Percentiles rank a stretch among this genome's conserved stretches.
phyloP scores from a whole-genome alignment of 2,329 filamentous ascomycete species.

The Grosmannia penicillata region DNA sequence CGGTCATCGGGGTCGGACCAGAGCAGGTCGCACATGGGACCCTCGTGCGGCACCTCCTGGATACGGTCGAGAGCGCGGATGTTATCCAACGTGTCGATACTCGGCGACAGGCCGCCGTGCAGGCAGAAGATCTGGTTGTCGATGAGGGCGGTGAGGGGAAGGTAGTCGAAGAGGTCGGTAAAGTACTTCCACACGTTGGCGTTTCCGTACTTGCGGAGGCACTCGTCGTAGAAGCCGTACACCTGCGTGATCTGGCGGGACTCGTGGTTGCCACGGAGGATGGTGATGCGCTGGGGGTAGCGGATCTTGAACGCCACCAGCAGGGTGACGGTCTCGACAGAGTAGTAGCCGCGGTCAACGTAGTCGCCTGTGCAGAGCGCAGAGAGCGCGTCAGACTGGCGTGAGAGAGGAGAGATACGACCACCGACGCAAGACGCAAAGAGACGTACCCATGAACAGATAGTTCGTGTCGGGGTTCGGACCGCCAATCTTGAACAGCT shows the following conservation, averaged over 20 bases:
- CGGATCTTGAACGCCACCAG: slow-evolving; percentile 95
- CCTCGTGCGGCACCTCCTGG: slow-evolving; percentile 96
- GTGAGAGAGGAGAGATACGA: no score
- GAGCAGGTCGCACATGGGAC: slow-evolving; percentile 92
- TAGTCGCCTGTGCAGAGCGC: slow-evolving; percentile 62
- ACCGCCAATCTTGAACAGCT: slow-evolving; percentile 97
- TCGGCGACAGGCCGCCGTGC: slow-evolving; percentile 91
- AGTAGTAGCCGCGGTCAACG: slow-evolving; percentile 97
- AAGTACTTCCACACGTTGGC: slow-evolving; percentile 99
- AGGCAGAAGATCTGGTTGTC: slow-evolving; percentile 99
- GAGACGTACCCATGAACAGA: slow-evolving; percentile 80
- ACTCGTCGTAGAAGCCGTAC: slow-evolving; percentile 99
- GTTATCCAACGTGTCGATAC: slow-evolving; percentile 88
- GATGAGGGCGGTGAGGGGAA: slow-evolving; percentile 90
- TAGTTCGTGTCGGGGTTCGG: slow-evolving; percentile 98
- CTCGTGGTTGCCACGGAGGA: slow-evolving; percentile 97
- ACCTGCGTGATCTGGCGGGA: slow-evolving; percentile 98
- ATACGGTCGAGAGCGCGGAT: slow-evolving; percentile 91
- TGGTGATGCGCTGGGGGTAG: slow-evolving; percentile 95
- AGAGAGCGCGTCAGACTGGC: no score
- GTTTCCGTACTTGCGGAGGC: slow-evolving; percentile 95
- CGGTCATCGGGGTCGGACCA: slow-evolving; percentile 98
- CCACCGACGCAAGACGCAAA: not conserved
- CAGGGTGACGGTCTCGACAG: slow-evolving; percentile 92
- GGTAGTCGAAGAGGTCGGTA: slow-evolving; percentile 96